phyloP scores from a whole-genome alignment of 2,329 filamentous ascomycete species.

The Beauveria scarabaeidicola region DNA sequence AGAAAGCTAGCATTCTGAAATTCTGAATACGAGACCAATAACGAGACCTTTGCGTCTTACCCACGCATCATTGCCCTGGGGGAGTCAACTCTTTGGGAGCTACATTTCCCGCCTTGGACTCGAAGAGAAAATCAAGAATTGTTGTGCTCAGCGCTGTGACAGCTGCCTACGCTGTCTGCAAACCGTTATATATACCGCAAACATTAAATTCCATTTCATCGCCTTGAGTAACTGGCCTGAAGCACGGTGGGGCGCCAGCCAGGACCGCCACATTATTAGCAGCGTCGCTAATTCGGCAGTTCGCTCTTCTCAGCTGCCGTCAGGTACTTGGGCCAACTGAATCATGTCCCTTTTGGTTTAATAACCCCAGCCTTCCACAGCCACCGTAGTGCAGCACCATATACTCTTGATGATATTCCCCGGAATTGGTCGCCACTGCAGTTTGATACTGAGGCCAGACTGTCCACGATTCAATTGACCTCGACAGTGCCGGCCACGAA shows the following conservation, averaged over 20 bases:
- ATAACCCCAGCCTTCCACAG: not conserved
- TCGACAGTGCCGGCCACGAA: not conserved
- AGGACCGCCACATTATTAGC: not conserved
- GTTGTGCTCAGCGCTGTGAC: no score
- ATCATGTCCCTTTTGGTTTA: slow-evolving; percentile 1
- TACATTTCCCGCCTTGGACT: not conserved
- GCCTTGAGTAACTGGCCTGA: not conserved
- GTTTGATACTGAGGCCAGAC: not conserved
- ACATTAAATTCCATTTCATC: not conserved
- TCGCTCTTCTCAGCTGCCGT: not conserved
- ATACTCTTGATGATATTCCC: not conserved
- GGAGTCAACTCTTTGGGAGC: not conserved
- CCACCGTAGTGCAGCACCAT: not conserved
- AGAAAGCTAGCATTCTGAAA: not conserved
- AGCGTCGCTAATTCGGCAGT: slow-evolving; percentile 3
- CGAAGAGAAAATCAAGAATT: no score
- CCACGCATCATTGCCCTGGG: no score
- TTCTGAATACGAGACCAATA: not conserved
- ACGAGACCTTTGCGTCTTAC: not conserved
- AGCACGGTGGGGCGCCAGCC: not conserved
- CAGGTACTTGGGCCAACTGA: not conserved
- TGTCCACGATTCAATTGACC: not conserved
- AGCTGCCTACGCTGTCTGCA: no score
- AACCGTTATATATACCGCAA: not conserved
- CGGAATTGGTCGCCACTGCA: not conserved